phyloP scores from a whole-genome alignment of 2,329 filamentous ascomycete species.

The Cordyceps farinosa region DNA sequence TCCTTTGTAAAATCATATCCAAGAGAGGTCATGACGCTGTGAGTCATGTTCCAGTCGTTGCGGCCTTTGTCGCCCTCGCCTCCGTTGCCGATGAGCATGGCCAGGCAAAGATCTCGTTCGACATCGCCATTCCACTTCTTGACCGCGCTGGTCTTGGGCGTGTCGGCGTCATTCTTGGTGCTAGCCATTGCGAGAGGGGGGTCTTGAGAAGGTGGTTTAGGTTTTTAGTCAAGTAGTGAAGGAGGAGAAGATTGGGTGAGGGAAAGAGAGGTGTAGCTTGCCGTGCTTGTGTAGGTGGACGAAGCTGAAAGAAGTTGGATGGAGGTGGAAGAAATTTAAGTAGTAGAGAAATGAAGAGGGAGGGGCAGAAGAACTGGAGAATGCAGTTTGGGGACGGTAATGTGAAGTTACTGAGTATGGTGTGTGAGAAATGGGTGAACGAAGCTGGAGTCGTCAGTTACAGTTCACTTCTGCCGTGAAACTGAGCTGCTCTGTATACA shows the following conservation, averaged over 20 bases:
- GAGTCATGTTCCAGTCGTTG: conserved; percentile 34
- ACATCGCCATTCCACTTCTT: conserved; percentile 37
- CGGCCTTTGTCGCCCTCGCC: conserved; percentile 26
- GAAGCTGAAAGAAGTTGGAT: background rate
- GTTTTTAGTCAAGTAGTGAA: background rate
- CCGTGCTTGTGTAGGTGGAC: background rate
- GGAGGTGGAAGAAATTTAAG: background rate
- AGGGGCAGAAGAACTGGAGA: background rate
- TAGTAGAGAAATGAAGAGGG: background rate
- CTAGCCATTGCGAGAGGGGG: conserved; percentile 4
- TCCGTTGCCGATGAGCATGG: conserved; percentile 30
- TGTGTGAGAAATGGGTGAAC: background rate
- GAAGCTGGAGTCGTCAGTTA: background rate
- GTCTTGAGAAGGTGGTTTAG: background rate
- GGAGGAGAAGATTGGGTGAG: background rate
- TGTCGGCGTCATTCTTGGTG: conserved; percentile 3
- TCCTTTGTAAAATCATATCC: conserved; percentile 37
- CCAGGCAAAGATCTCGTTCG: conserved; percentile 39
- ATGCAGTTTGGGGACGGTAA: background rate
- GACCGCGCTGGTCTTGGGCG: conserved; percentile 14
- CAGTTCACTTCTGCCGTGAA: conserved; percentile 2
- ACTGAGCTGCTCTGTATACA: background rate
- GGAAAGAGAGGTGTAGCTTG: background rate
- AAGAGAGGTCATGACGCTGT: conserved; percentile 30
- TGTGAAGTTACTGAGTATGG: background rate